These are phyloP conservation scores for Exophiala sp. DNA, from an alignment of 2,329 filamentous ascomycete genomes.

Conservation along the genomic window DNA sequence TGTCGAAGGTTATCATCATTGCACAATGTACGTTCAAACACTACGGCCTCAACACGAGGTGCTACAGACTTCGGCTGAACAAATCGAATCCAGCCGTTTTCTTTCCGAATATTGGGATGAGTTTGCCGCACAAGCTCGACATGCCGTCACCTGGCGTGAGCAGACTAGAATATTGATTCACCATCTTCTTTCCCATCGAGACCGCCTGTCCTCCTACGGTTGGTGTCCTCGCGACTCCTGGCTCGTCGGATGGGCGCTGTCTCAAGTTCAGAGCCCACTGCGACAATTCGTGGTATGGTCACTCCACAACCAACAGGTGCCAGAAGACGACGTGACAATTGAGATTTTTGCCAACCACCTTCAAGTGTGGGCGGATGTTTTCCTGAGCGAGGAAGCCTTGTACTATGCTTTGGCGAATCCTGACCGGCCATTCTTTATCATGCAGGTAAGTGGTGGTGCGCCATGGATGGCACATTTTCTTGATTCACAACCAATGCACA, in stretches of 20 bases:
- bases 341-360: conserved; percentile 10
- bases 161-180: conserved; percentile 1
- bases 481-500: not conserved
- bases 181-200: conserved; percentile 2
- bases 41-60: not conserved
- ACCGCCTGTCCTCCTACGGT: conserved; percentile 1
- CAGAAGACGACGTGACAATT: conserved; percentile 12
- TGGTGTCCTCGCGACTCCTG: conserved; percentile 4
- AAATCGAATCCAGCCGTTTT: not conserved
- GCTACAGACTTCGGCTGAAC: not conserved
- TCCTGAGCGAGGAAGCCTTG: conserved; percentile 1
- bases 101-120: not conserved
- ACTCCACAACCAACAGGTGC: not conserved
- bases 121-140: not conserved
- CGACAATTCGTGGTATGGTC: conserved; percentile 14
- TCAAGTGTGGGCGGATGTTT: conserved; percentile 10
- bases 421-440: not conserved
- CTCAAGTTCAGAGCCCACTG: conserved; percentile 1
- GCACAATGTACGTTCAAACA: not conserved
- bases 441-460: not conserved
- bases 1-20: not conserved
- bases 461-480: conserved; percentile 7
- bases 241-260: conserved; percentile 15
- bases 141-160: not conserved
- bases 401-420: not conserved